These are phyloP conservation scores for Trichoderma simmonsii DNA, from an alignment of 2,329 filamentous ascomycete species.

Conservation along the genomic window DNA sequence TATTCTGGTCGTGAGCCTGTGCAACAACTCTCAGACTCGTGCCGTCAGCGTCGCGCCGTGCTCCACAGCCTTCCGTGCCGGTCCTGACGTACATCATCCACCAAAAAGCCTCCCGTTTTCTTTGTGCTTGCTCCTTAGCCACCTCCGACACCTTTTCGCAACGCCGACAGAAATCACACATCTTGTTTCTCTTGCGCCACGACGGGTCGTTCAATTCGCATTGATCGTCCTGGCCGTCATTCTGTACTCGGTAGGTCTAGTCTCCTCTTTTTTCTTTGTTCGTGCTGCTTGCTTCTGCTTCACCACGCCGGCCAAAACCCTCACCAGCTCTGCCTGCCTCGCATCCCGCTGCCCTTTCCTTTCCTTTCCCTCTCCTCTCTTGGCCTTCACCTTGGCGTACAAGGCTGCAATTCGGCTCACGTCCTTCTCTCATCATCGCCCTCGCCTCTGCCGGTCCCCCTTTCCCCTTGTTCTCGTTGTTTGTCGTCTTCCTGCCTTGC, in stretches of 20 bases:
- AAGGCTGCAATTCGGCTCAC: neutral
- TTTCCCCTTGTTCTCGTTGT: neutral
- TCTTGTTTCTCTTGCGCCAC: neutral
- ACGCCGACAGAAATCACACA: neutral
- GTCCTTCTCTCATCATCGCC: neutral
- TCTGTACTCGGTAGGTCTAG: conserved; percentile 10
- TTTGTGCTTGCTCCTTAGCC: conserved; percentile 16
- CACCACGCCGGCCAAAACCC: conserved; percentile 3
- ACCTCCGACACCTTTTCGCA: conserved; percentile 14
- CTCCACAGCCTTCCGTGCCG: conserved; percentile 20
- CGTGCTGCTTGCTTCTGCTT: neutral
- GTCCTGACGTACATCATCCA: conserved; percentile 21
- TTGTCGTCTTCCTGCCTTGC: conserved; percentile 10
- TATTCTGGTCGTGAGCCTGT: conserved; percentile 7
- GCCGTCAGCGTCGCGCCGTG: conserved; percentile 20
- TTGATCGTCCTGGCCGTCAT: neutral
- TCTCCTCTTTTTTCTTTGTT: neutral
- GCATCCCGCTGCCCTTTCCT: neutral
- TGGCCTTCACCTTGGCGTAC: neutral
- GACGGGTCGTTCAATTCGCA: conserved; percentile 5
- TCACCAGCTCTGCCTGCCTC: conserved; percentile 3
- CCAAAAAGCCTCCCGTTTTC: conserved; percentile 19
- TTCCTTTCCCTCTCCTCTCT: neutral
- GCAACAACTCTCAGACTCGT: conserved; percentile 11
- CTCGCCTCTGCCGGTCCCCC: neutral